Conservation (phyloP, 2,329 filamentous ascomycete genomes). For the Macrophomina phaseolina region DNA sequence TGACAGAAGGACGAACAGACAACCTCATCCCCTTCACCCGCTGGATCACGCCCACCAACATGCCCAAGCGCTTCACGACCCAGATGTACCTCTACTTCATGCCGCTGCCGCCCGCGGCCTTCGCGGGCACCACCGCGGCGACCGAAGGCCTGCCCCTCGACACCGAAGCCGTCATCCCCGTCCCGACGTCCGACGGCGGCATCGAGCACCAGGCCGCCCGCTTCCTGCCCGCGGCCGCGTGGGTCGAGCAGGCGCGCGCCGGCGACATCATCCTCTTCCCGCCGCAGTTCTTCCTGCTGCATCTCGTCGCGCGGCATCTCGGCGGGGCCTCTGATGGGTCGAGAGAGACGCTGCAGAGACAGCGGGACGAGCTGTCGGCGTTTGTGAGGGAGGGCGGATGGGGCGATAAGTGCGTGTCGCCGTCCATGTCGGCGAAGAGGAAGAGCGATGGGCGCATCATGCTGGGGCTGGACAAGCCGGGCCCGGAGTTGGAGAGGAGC, state of each 20-base stretch:
- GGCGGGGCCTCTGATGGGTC: constrained; percentile 37
- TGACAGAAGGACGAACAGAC: constrained; percentile 47
- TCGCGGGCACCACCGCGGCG: constrained; percentile 35
- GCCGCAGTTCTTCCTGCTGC: constrained; percentile 80
- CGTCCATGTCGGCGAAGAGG: constrained; percentile 44
- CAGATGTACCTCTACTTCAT: constrained; percentile 97
- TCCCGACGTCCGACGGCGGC: constrained; percentile 73
- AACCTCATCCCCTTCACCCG: constrained; percentile 81
- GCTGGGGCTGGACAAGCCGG: constrained; percentile 60
- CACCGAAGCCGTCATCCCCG: constrained; percentile 65
- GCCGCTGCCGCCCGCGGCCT: constrained; percentile 50
- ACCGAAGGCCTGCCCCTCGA: constrained; percentile 37
- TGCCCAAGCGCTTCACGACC: constrained; percentile 82
- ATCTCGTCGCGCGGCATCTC: constrained; percentile 63
- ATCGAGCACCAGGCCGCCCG: constrained; percentile 75
- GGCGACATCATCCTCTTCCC: constrained; percentile 85
- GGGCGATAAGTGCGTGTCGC: constrained; percentile 51
- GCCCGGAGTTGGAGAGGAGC: constrained; percentile 59
- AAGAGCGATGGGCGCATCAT: constrained; percentile 57
- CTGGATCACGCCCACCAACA: constrained; percentile 82
- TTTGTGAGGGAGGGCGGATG: constrained; percentile 63
- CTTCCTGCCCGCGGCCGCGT: constrained; percentile 73
- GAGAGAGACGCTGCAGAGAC: constrained; percentile 48
- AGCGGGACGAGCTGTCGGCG: constrained; percentile 42
- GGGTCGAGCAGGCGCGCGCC: constrained; percentile 67